A percentile compares a stretch with the other conserved stretches of the same genome.
phyloP scores from a whole-genome alignment of 2,329 filamentous ascomycete species.

The Trichoderma simmonsii region DNA sequence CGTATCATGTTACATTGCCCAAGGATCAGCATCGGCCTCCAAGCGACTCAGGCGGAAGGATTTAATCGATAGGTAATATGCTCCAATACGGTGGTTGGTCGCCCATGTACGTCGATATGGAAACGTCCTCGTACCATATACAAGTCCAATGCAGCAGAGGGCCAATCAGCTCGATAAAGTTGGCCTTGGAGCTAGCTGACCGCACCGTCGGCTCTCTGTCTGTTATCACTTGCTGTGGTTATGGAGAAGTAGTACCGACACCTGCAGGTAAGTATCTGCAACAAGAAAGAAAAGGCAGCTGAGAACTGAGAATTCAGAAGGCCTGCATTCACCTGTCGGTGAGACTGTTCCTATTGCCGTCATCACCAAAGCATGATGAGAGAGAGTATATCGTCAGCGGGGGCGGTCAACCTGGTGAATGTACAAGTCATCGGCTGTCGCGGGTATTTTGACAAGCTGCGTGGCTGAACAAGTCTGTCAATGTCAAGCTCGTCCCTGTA shows the following conservation, averaged over 20 bases:
- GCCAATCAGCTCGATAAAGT: background rate
- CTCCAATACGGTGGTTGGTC: background rate
- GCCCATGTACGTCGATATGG: background rate
- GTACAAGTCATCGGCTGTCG: background rate
- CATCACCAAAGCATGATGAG: background rate
- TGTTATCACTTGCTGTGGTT: background rate
- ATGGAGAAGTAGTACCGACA: background rate
- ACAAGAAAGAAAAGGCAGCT: background rate
- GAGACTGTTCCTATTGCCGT: background rate
- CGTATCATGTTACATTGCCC: conserved; percentile 15
- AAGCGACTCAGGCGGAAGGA: background rate
- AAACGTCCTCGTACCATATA: background rate
- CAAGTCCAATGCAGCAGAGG: background rate
- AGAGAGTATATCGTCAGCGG: background rate
- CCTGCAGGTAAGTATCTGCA: background rate
- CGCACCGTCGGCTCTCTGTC: background rate
- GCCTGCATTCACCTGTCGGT: background rate
- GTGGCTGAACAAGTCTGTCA: background rate
- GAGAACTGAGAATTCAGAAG: background rate
- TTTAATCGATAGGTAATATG: background rate
- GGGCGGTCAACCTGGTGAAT: background rate
- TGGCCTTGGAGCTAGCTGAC: background rate
- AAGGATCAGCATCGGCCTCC: background rate
- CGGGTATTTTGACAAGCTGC: background rate
- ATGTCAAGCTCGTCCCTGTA: background rate